Base-by-base conservation (phyloP, 805 yeast species). In the Barnettozyma pratensis region DNA sequence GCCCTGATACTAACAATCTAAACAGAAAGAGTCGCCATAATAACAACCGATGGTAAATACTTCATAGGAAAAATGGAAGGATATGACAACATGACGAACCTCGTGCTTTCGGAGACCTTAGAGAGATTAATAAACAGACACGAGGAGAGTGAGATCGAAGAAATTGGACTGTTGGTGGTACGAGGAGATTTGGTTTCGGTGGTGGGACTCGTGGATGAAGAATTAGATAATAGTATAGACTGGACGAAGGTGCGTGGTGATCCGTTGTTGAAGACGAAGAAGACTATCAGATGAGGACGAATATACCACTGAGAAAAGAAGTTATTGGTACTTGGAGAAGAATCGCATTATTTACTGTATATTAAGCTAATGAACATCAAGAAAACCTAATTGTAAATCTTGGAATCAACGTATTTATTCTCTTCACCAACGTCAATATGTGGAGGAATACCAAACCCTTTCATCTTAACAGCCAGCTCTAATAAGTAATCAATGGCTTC, bases 401-500 rank as follows among this genome's bases (percentile, higher is more conserved):
- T 56, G 9, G 54, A 37, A 40, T 57, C 54, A 4, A 57, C 55
- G 39, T 57, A 58, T 9, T 57, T 57, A 50, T 58, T 62, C 50
- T 67, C 72, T 37, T 60, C 65, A 9, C 71, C 71, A 31, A 68
- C 60, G 6, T 50, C 61, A 46, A 61, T 55, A 46, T 60, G 74
- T 19, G 82, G 73, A 8, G 83, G 77, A 38, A 89, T 75, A 1
- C 89, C 90, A 47, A 79, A 64, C 56, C 76, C 79, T 55, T 79
- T 77, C 96, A 90, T 87, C 62, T 85, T 85, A 36, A 91, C 77
- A 1, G 94, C 96, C 55, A 91, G 66, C 54, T 87, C 96, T 59
- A 92, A 71, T 53, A 92, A 68, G 63, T 91, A 92, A 61, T 92
- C 97, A 51, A 92, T 80, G 14, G 97, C 96, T 67, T 92, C 98